Evolutionary conservation across 2,329 filamentous ascomycete genomes (phyloP).

Genomic region (Beauveria brongniartii): DNA sequence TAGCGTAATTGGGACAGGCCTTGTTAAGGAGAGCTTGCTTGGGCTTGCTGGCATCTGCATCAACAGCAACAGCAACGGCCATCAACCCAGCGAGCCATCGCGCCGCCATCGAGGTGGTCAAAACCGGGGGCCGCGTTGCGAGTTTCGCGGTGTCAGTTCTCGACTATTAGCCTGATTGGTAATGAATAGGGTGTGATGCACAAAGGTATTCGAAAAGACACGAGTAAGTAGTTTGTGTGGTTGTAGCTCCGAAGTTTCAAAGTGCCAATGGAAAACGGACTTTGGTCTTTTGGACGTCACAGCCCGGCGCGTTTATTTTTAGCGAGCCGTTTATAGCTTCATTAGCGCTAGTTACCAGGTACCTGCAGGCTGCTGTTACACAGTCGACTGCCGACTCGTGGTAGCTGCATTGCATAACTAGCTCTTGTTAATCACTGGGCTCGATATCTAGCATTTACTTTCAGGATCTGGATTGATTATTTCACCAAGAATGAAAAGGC

Average conservation of each 20-base stretch:
- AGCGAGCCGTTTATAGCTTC: too few species aligned
- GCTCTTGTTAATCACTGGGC: too few species aligned
- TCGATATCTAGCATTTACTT: too few species aligned
- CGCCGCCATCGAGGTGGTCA: slow-evolving; percentile 17
- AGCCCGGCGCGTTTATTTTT: too few species aligned
- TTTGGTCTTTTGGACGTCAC: too few species aligned
- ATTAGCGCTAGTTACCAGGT: too few species aligned
- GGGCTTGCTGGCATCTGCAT: slow-evolving; percentile 14
- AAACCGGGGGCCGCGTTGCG: neutral
- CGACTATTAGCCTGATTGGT: neutral
- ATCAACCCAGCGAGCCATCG: slow-evolving; percentile 22
- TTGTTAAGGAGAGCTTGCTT: slow-evolving; percentile 20
- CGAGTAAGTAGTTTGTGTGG: neutral
- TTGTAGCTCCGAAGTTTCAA: neutral
- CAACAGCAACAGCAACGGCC: slow-evolving; percentile 16
- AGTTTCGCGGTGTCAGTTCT: neutral
- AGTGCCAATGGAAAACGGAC: neutral
- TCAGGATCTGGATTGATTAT: too few species aligned
- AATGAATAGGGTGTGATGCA: neutral
- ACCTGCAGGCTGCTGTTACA: too few species aligned
- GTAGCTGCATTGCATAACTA: too few species aligned
- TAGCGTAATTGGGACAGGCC: slow-evolving; percentile 34
- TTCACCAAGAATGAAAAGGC: too few species aligned
- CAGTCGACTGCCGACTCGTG: too few species aligned
- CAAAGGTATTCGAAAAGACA: too few species aligned